Evolutionary conservation across 306 rosid species (phyloP), one percentile per base, ranked within the genome.

Genomic region (Hippophae rhamnoides): DNA sequence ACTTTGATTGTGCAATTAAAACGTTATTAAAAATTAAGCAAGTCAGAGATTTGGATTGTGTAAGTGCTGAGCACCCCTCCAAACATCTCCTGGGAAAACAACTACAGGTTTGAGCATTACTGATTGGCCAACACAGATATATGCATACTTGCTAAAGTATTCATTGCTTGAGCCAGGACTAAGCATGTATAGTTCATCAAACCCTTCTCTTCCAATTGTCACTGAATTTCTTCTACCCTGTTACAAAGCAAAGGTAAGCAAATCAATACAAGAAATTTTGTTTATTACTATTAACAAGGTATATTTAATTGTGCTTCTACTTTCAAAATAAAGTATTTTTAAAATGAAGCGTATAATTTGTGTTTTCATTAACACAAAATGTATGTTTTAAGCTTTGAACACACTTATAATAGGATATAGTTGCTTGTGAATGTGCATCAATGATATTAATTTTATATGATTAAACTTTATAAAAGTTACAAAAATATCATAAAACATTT

Each of bases 211-310:
- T 69, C 84, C 90, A 3, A 90, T 61, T 27, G 62, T 53, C 47
- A 90, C 82, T 5, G 97, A 90, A 69, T 85, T 90, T 79, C 97
- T 83, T 73, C 89, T 84, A 46, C 97, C 96, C 97, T 90, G 89
- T 65, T 45, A 43, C 69, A 69, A 25, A 5, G 11, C 45, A 46
- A 66, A 56, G 13, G 27, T 6, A 42, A 44, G 53, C 51, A 13
- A 0, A 26, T 23, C 47, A 54, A 58, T 13, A 41, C 8, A 27
- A 40, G 13, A 9, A 68, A 58, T 45, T 51, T 13, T 46, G 12
- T 54, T 48, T 40, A 27, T 31, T 31, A 31, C 38, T 31, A 2
- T 4, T 31, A 31, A 31, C 38, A 31, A 31, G 38, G 38, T 18
- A 18, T 18, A 18, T 18, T 18, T 18, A 18, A 18, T 18, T 18